Percentiles rank a stretch among this genome's conserved stretches.
These are phyloP conservation scores for Dactylellina drechsleri DNA, from an alignment of 2,329 filamentous ascomycete genomes.

Conservation along the genomic window DNA sequence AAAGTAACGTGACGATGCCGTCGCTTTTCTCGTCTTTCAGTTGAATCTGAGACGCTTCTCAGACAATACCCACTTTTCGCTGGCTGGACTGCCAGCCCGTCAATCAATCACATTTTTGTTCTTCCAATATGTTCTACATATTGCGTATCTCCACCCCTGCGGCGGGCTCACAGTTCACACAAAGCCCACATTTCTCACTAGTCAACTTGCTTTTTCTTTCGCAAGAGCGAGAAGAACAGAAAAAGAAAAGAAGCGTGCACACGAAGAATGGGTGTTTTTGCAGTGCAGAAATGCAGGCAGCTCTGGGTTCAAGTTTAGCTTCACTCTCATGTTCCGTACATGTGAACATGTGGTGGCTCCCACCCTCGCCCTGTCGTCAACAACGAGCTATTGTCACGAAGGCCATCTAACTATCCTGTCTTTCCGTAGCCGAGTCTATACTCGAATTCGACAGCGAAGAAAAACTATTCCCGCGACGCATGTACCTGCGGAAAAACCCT, in stretches of 20 bases:
- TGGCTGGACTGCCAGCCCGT: slow-evolving; percentile 24
- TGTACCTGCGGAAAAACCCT: slow-evolving; percentile 45
- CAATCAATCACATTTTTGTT: slow-evolving; percentile 34
- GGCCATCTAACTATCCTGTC: slow-evolving; percentile 9
- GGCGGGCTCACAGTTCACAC: slow-evolving; percentile 36
- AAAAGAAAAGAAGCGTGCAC: slow-evolving; percentile 13
- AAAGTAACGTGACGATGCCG: slow-evolving; percentile 46
- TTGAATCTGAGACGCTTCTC: slow-evolving; percentile 52
- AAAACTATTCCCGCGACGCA: slow-evolving; percentile 31
- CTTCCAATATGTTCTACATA: slow-evolving; percentile 52
- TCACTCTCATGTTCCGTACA: slow-evolving; percentile 32
- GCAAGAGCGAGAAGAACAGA: slow-evolving; percentile 15
- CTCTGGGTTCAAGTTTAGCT: slow-evolving; percentile 25
- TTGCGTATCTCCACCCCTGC: slow-evolving; percentile 54
- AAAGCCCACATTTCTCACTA: slow-evolving; percentile 30
- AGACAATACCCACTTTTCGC: slow-evolving; percentile 39
- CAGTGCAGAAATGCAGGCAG: slow-evolving; percentile 48
- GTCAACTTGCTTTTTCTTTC: slow-evolving; percentile 53
- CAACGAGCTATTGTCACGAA: slow-evolving; percentile 1
- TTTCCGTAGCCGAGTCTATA: slow-evolving; percentile 39
- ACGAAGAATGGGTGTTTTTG: slow-evolving; percentile 13
- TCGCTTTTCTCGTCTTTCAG: slow-evolving; percentile 36
- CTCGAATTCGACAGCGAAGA: slow-evolving; percentile 16
- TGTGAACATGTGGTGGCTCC: slow-evolving; percentile 45
- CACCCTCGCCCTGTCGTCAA: slow-evolving; percentile 13